Conservation (phyloP, 2,329 filamentous ascomycete species). For the Arachnopeziza araneosa region DNA sequence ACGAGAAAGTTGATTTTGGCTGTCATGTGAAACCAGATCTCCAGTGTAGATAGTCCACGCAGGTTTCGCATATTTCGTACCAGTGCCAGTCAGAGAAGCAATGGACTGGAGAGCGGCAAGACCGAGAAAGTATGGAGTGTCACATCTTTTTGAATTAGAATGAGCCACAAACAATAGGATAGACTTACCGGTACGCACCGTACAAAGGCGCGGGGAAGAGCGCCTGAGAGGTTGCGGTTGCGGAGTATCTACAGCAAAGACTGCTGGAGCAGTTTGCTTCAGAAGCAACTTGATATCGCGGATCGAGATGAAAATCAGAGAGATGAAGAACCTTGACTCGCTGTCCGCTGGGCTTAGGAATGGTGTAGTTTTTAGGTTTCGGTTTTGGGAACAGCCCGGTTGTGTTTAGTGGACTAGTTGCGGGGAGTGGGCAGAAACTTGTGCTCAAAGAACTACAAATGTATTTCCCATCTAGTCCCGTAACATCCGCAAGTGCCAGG, state of each 20-base stretch:
- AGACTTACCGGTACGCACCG: slow-evolving; percentile 41
- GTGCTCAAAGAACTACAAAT: slow-evolving; percentile 48
- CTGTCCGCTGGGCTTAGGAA: slow-evolving; percentile 44
- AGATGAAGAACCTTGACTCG: slow-evolving; percentile 51
- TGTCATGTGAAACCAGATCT: slow-evolving; percentile 51
- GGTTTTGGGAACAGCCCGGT: slow-evolving; percentile 47
- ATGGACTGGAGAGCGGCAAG: slow-evolving; percentile 51
- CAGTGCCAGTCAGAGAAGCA: slow-evolving; percentile 50
- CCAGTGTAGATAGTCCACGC: slow-evolving; percentile 53
- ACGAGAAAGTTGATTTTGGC: slow-evolving; percentile 44
- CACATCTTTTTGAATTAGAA: slow-evolving; percentile 35
- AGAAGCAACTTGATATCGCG: slow-evolving; percentile 45
- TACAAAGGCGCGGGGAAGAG: slow-evolving; percentile 46
- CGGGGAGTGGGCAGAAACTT: slow-evolving; percentile 43
- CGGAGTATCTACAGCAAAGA: slow-evolving; percentile 44
- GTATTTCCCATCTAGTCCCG: slow-evolving; percentile 49
- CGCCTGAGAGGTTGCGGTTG: slow-evolving; percentile 34
- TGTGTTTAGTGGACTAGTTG: slow-evolving; percentile 39
- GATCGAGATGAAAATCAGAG: slow-evolving; percentile 51
- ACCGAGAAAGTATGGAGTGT: slow-evolving; percentile 52
- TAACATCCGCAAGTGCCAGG: slow-evolving; percentile 46
- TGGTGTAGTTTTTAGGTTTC: slow-evolving; percentile 40
- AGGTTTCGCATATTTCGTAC: slow-evolving; percentile 35
- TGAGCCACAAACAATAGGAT: not conserved
- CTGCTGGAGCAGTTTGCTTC: slow-evolving; percentile 48